Percentiles rank a stretch among this genome's conserved stretches.
phyloP scores from a whole-genome alignment of 805 yeast genomes.

The Saccharomycopsis capsularis region DNA sequence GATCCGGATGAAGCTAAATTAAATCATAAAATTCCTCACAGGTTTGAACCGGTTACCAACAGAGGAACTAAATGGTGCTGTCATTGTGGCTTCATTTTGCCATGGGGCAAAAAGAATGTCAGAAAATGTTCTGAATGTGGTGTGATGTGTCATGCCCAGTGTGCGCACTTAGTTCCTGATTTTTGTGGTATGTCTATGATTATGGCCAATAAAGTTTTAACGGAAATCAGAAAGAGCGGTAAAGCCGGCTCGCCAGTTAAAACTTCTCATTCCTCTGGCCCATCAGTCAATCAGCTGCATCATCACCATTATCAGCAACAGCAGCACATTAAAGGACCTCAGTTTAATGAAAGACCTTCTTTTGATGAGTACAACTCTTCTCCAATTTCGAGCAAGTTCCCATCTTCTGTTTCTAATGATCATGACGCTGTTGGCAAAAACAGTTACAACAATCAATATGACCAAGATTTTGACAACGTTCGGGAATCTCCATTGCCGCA shows the following conservation, averaged over 20 bases:
- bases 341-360: background rate
- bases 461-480: too few species aligned
- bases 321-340: background rate
- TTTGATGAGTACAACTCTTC: background rate
- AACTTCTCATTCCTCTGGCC: background rate
- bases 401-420: too few species aligned
- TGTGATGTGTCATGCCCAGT: constrained; percentile 85
- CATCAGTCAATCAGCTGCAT: too few species aligned
- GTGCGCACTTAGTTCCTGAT: constrained; percentile 94
- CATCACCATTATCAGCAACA: too few species aligned
- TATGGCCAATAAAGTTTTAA: constrained; percentile 82
- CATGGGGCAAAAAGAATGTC: constrained; percentile 90
- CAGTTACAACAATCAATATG: too few species aligned
- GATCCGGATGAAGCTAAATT: constrained; percentile 69
- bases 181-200: constrained; percentile 99
- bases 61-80: constrained; percentile 99
- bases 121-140: constrained; percentile 93
- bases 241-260: constrained; percentile 21
- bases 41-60: constrained; percentile 87
- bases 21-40: constrained; percentile 94
- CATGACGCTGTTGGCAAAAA: too few species aligned
- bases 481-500: too few species aligned
- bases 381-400: background rate
- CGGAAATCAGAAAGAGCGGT: constrained; percentile 59
- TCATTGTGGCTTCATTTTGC: constrained; percentile 94